These are phyloP conservation scores for Fusarium ambrosium DNA, from an alignment of 2,329 filamentous ascomycete species.

Conservation along the genomic window DNA sequence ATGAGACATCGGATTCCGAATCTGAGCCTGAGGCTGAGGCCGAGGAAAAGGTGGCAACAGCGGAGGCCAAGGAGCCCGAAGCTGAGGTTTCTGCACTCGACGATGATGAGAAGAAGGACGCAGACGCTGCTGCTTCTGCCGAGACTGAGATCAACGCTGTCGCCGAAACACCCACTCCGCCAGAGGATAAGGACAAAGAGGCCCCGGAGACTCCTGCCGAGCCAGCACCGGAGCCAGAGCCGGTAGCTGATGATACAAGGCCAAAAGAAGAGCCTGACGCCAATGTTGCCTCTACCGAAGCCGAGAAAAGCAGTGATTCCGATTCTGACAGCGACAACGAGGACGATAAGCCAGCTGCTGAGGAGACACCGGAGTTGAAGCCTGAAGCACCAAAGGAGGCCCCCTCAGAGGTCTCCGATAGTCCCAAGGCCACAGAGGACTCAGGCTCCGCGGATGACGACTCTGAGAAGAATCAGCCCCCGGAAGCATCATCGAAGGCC, in stretches of 20 bases:
- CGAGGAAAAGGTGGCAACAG: conserved; percentile 6
- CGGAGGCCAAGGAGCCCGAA: conserved; percentile 5
- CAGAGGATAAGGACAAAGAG: conserved; percentile 16
- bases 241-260: conserved; percentile 6
- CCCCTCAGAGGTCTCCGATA: neutral
- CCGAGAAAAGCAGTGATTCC: neutral
- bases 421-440: neutral
- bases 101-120: conserved; percentile 1
- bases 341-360: neutral
- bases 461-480: conserved; percentile 14
- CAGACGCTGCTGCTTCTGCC: neutral
- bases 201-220: conserved; percentile 7
- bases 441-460: neutral
- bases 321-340: conserved; percentile 7
- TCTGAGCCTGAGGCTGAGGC: neutral
- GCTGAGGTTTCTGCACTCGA: neutral
- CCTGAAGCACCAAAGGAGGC: conserved; percentile 8
- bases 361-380: conserved; percentile 3
- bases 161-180: conserved; percentile 5
- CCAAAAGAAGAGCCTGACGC: neutral
- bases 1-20: neutral
- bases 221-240: neutral
- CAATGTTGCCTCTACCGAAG: neutral
- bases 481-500: conserved; percentile 7
- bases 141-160: neutral